Base-by-base conservation (phyloP, 371 early-diverging fungal genomes). In the Dichotomocladium elegans region DNA sequence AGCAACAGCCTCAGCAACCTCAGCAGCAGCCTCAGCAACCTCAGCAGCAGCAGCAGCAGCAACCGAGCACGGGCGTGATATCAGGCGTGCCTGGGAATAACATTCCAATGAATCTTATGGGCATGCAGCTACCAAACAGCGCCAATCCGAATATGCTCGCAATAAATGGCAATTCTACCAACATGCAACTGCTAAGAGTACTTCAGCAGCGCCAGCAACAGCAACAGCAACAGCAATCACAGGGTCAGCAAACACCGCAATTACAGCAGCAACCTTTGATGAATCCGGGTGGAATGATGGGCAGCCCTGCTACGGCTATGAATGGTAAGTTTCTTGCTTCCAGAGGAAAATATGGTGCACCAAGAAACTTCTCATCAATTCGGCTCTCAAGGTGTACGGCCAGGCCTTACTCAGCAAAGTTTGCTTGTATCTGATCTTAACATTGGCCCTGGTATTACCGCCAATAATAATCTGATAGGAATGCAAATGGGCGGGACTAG, bases 21-120 rank as follows among this genome's bases (percentile, higher is more conserved):
- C 63, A 34, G 14, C 53, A 10, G 22, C 68, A 66, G n/a, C 66
- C 64, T 29, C 66, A 63, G 41, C 66, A 63, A 29, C 40, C 37
- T 22, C 63, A 48, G 25, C 37, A 64, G 43, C 59, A 44, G 42
- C 72, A 64, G 27, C 61, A 60, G 26, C 70, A 57, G 10, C 55
- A 55, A 41, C 46, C 4, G 9, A 17, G 22, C n/a, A 21, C 46
- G 4, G 26, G 26, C 12, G 7, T 24, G 17, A 43, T 29, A 3
- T 33, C 44, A 21, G 40, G 44, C 24, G 37, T 42, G 41, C 17
- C 21, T 17, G 28, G 14, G 9, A 37, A 27, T 10, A 46, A 52
- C 26, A 47, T 35, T 24, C 49, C 49, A 24, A 41, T 41, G 27
- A 26, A 44, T 3, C 9, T 53, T 12, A 15, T 41, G 4, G 53